A percentile compares a stretch with the other conserved stretches of the same genome.
Conservation (phyloP, 306 rosid genomes). For the Begonia peltatifolia region DNA sequence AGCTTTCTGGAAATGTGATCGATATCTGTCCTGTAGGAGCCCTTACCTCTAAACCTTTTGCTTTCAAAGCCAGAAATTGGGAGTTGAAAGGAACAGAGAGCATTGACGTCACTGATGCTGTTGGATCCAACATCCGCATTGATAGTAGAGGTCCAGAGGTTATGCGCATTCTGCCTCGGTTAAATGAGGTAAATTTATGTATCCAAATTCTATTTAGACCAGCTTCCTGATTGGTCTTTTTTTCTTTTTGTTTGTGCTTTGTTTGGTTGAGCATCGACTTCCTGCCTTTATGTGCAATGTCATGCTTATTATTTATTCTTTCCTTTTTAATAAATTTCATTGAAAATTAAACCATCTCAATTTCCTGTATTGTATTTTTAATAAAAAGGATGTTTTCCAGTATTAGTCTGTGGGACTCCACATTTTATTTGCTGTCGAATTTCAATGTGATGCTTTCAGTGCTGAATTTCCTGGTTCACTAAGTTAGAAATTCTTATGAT, state of each 20-base stretch:
- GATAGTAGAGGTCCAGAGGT: constrained; percentile 98
- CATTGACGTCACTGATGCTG: constrained; percentile 97
- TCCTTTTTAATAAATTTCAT: too few relatives aligned
- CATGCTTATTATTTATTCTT: too few relatives aligned
- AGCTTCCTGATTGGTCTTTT: not conserved
- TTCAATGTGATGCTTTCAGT: too few relatives aligned
- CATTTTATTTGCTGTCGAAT: too few relatives aligned
- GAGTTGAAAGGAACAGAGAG: constrained; percentile 90
- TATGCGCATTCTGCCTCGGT: constrained; percentile 84
- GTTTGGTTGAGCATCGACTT: not conserved
- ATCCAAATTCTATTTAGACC: not conserved
- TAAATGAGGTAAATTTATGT: constrained; percentile 61
- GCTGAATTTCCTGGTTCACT: too few relatives aligned
- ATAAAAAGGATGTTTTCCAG: too few relatives aligned
- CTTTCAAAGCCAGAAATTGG: constrained; percentile 97
- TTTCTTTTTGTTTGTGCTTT: not conserved
- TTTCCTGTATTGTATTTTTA: too few relatives aligned
- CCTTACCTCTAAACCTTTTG: constrained; percentile 94
- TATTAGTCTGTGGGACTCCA: too few relatives aligned
- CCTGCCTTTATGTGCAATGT: too few relatives aligned
- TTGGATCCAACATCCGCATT: constrained; percentile 92
- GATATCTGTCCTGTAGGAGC: constrained; percentile 99
- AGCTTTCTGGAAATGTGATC: constrained; percentile 96
- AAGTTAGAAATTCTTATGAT: too few relatives aligned
- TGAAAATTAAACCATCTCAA: too few relatives aligned